phyloP scores from a whole-genome alignment of 2,329 filamentous ascomycete species.

The Colletotrichum tanaceti region DNA sequence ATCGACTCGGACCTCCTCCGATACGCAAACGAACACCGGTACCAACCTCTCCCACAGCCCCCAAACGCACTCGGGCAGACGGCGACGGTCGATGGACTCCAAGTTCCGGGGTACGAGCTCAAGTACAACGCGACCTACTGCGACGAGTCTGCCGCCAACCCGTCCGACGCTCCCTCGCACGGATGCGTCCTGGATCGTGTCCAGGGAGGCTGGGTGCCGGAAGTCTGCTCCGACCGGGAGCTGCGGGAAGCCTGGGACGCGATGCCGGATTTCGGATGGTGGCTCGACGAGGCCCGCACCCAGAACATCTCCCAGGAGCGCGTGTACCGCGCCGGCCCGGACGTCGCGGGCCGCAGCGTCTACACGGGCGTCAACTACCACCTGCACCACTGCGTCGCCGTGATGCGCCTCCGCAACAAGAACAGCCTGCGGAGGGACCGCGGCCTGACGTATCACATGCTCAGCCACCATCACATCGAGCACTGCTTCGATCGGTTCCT shows the following conservation, averaged over 20 bases:
- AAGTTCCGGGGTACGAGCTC: neutral
- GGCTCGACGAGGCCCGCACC: neutral
- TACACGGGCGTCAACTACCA: neutral
- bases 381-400: neutral
- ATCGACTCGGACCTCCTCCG: neutral
- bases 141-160: conserved; percentile 6
- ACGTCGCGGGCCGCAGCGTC: neutral
- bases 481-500: neutral
- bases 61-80: neutral
- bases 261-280: neutral
- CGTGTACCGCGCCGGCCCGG: neutral
- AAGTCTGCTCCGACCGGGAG: neutral
- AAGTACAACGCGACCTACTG: conserved; percentile 12
- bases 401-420: neutral
- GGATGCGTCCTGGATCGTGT: neutral
- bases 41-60: neutral
- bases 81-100: neutral
- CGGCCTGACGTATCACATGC: neutral
- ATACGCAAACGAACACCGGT: neutral
- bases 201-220: neutral
- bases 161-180: neutral
- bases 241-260: neutral
- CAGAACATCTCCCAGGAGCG: neutral
- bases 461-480: neutral
- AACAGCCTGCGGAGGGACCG: neutral